phyloP scores from a whole-genome alignment of 1,139 yeast species.

The Saccharomycopsis hybrid region DNA sequence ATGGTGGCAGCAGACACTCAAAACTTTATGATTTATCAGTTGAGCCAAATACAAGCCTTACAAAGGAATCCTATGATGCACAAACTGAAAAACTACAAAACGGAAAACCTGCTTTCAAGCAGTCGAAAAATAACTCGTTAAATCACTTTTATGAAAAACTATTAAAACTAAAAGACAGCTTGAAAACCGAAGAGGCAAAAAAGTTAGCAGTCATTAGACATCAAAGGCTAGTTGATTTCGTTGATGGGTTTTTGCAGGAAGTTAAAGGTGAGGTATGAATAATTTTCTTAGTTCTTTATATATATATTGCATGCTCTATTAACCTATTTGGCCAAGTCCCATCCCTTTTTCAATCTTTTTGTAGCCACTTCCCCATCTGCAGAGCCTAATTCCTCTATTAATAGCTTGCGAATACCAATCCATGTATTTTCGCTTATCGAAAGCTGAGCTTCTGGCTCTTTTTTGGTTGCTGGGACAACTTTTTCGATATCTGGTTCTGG shows the following conservation, averaged over 20 bases:
- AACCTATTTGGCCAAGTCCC: slow-evolving; percentile 26
- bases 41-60: slow-evolving; percentile 8
- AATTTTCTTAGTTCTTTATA: neutral
- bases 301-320: neutral
- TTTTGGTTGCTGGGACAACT: no score
- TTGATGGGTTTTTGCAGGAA: slow-evolving; percentile 24
- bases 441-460: slow-evolving; percentile 6
- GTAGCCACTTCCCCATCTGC: slow-evolving; percentile 26
- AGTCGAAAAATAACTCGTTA: slow-evolving; percentile 10
- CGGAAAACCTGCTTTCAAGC: neutral
- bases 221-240: slow-evolving; percentile 25
- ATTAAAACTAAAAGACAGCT: slow-evolving; percentile 25
- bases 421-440: slow-evolving; percentile 29
- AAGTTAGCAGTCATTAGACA: slow-evolving; percentile 27
- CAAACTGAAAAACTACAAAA: slow-evolving; percentile 8
- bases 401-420: slow-evolving; percentile 28
- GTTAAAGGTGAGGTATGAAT: slow-evolving; percentile 2
- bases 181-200: slow-evolving; percentile 29
- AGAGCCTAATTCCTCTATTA: slow-evolving; percentile 24
- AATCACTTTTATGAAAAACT: slow-evolving; percentile 31
- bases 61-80: slow-evolving; percentile 14
- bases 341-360: slow-evolving; percentile 37
- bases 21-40: slow-evolving; percentile 24
- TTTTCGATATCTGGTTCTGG: slow-evolving; percentile 11
- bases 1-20: slow-evolving; percentile 27